phyloP scores from a whole-genome alignment of 176 grass and related monocot genomes.

The Secale cereale region DNA sequence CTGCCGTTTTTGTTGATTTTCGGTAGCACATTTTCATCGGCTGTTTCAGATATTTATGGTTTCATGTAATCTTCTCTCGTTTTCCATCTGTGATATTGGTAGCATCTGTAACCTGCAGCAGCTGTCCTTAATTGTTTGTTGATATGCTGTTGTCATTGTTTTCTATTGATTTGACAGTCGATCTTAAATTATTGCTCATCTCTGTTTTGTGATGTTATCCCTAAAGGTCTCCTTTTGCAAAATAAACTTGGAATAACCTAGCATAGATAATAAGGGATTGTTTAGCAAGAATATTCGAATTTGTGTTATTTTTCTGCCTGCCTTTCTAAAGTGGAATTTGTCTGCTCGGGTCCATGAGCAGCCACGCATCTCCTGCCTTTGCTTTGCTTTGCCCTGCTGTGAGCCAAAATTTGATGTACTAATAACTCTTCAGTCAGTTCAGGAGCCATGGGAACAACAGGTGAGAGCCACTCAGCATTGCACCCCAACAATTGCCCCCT shows the following conservation, averaged over 20 bases:
- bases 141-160: neutral
- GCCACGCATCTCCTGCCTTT: slow-evolving; percentile 31
- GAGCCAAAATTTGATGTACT: slow-evolving; percentile 25
- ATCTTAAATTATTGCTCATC: neutral
- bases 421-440: slow-evolving; percentile 48
- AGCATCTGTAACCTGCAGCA: neutral
- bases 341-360: slow-evolving; percentile 44
- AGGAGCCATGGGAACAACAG: slow-evolving; percentile 66
- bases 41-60: neutral
- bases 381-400: slow-evolving; percentile 4
- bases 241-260: neutral
- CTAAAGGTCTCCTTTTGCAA: neutral
- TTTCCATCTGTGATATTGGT: neutral
- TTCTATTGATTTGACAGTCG: neutral
- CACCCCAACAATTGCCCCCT: slow-evolving; percentile 29
- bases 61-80: neutral
- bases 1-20: neutral
- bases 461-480: slow-evolving; percentile 31
- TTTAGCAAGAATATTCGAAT: slow-evolving; percentile 12
- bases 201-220: neutral
- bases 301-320: slow-evolving; percentile 15
- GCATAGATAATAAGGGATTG: neutral
- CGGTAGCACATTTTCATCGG: neutral
- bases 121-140: neutral
- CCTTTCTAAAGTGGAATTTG: slow-evolving; percentile 36